Conservation (phyloP, 306 rosid genomes). For the Benincasa hispida region DNA sequence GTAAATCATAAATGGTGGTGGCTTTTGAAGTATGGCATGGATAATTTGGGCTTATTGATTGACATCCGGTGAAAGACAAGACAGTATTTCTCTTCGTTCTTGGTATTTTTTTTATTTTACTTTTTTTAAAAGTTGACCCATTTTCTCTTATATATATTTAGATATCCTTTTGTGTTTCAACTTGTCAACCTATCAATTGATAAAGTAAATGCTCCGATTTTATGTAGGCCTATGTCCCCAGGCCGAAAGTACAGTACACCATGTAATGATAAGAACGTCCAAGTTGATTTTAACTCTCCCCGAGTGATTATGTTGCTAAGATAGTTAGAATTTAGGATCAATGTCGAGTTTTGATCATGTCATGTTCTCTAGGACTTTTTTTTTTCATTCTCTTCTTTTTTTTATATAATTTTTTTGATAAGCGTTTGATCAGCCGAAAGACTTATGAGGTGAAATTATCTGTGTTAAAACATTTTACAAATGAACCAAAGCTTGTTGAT, state of each 20-base stretch:
- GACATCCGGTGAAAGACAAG: neutral
- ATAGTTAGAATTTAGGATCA: neutral
- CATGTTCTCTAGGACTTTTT: neutral
- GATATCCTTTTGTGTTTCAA: neutral
- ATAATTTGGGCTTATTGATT: neutral
- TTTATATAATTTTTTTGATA: neutral
- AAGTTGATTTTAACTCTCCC: neutral
- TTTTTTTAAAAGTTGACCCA: neutral
- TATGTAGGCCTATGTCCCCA: neutral
- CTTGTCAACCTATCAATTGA: neutral
- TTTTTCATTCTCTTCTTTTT: neutral
- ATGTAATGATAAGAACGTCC: neutral
- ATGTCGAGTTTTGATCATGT: neutral
- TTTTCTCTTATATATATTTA: neutral
- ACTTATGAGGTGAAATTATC: neutral
- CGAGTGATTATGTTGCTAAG: neutral
- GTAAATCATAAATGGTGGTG: neutral
- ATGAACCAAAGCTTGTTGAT: neutral
- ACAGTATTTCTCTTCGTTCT: neutral
- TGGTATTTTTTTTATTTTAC: neutral
- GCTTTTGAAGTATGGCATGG: neutral
- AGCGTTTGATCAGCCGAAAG: neutral
- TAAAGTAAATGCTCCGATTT: neutral
- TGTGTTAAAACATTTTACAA: neutral
- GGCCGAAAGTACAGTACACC: neutral